phyloP scores from a whole-genome alignment of 2,329 filamentous ascomycete genomes.

The Clarireedia paspali region DNA sequence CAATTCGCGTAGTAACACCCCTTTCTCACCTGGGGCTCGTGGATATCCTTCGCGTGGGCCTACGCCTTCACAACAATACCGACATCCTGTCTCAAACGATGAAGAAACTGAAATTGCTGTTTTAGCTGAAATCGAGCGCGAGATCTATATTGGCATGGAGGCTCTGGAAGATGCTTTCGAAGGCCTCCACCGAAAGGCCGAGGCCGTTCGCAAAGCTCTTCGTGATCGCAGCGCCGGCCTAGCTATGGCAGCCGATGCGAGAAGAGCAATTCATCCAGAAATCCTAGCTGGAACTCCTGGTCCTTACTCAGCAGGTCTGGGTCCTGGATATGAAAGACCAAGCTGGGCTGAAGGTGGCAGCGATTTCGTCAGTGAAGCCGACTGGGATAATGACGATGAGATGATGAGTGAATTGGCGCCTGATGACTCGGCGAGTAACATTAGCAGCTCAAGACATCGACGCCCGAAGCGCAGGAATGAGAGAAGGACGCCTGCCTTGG shows the following conservation, averaged over 20 bases:
- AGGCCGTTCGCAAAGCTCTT: conserved; percentile 68
- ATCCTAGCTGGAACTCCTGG: conserved; percentile 37
- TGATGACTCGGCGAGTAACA: conserved; percentile 75
- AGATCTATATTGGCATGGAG: conserved; percentile 93
- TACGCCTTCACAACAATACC: conserved; percentile 46
- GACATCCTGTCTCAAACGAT: conserved; percentile 71
- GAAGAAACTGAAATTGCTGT: conserved; percentile 90
- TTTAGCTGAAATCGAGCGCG: conserved; percentile 82
- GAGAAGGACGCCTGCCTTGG: conserved; percentile 62
- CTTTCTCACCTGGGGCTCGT: conserved; percentile 25
- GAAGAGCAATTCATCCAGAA: conserved; percentile 22
- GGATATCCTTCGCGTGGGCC: conserved; percentile 41
- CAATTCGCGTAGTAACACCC: conserved; percentile 25
- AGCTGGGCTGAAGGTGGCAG: conserved; percentile 23
- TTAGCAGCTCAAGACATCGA: conserved; percentile 61
- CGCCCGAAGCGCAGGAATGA: conserved; percentile 61
- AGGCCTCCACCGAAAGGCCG: conserved; percentile 76
- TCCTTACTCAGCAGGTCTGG: conserved; percentile 23
- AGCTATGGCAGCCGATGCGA: conserved; percentile 25
- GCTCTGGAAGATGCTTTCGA: conserved; percentile 91
- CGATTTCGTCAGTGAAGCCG: conserved; percentile 41
- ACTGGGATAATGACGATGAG: conserved; percentile 36
- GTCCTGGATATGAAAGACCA: conserved; percentile 28
- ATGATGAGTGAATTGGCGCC: conserved; percentile 58
- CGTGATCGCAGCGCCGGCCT: conserved; percentile 78